These are phyloP conservation scores for Suhomyces sp. DNA, from an alignment of 805 yeast species.

Conservation along the genomic window DNA sequence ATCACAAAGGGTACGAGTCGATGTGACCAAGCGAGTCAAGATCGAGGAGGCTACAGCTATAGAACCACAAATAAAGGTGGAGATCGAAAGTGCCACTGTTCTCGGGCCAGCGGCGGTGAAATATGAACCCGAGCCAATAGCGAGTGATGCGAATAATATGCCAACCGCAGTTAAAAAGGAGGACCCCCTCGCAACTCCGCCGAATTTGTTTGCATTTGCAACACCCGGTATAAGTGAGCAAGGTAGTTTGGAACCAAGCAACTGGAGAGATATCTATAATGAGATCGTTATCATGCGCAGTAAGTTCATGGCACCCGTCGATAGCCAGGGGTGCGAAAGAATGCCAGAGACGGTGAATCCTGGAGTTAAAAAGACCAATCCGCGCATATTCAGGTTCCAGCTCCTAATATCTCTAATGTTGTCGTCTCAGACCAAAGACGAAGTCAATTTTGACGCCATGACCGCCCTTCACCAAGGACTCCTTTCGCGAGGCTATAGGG, in stretches of 20 bases:
- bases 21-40: not conserved
- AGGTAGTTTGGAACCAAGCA: slow-evolving; percentile 26
- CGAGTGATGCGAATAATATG: not conserved
- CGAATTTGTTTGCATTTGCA: slow-evolving; percentile 1
- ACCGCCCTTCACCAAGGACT: slow-evolving; percentile 50
- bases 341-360: slow-evolving; percentile 46
- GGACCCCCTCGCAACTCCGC: not conserved
- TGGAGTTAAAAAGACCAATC: slow-evolving; percentile 26
- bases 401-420: slow-evolving; percentile 77
- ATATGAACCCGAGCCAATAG: not conserved
- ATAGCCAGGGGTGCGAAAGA: slow-evolving; percentile 78
- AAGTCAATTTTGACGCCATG: slow-evolving; percentile 75
- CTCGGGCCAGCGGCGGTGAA: not conserved
- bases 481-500: slow-evolving; percentile 30
- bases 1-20: not conserved
- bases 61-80: slow-evolving; percentile 1
- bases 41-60: not conserved
- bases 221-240: not conserved
- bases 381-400: slow-evolving; percentile 60
- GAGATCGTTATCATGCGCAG: slow-evolving; percentile 65
- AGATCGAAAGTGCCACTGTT: not conserved
- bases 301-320: slow-evolving; percentile 76
- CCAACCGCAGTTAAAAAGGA: not conserved
- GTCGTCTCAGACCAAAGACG: slow-evolving; percentile 91
- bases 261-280: slow-evolving; percentile 56